Evolutionary conservation across 352 stramenopile species (phyloP).

Genomic region (Phytophthora macrochlamydospora): DNA sequence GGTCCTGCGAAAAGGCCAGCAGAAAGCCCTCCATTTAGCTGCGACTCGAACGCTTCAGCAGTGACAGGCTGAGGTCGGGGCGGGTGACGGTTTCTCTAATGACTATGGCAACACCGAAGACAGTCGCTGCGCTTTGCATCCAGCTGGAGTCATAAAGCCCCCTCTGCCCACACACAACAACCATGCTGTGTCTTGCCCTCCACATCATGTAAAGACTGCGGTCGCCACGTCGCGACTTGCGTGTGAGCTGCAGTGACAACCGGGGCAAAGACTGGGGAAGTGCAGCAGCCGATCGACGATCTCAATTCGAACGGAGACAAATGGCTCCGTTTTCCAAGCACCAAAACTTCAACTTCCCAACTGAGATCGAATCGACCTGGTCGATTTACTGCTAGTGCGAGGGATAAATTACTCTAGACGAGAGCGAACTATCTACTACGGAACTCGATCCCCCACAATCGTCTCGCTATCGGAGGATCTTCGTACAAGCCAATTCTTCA

Average conservation of each 20-base stretch:
- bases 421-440: slow-evolving; percentile 6
- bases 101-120: slow-evolving; percentile 2
- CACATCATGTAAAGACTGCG: slow-evolving; percentile 15
- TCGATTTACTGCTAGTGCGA: neutral
- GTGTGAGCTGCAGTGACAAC: neutral
- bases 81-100: slow-evolving; percentile 9
- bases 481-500: slow-evolving; percentile 11
- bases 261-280: neutral
- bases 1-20: slow-evolving; percentile 58
- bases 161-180: slow-evolving; percentile 23
- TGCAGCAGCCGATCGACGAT: too few relatives aligned
- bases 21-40: slow-evolving; percentile 75
- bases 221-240: slow-evolving; percentile 1
- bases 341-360: too few relatives aligned
- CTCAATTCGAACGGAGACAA: neutral
- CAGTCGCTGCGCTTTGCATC: slow-evolving; percentile 25
- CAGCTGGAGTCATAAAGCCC: slow-evolving; percentile 14
- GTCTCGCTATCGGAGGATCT: neutral
- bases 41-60: slow-evolving; percentile 8
- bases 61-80: slow-evolving; percentile 15
- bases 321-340: neutral
- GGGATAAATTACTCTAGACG: neutral
- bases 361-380: too few relatives aligned
- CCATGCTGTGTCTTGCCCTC: slow-evolving; percentile 19
- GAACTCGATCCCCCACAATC: slow-evolving; percentile 1